Conservation (phyloP, 495 filamentous ascomycete species). For the Trichoderma virens region DNA sequence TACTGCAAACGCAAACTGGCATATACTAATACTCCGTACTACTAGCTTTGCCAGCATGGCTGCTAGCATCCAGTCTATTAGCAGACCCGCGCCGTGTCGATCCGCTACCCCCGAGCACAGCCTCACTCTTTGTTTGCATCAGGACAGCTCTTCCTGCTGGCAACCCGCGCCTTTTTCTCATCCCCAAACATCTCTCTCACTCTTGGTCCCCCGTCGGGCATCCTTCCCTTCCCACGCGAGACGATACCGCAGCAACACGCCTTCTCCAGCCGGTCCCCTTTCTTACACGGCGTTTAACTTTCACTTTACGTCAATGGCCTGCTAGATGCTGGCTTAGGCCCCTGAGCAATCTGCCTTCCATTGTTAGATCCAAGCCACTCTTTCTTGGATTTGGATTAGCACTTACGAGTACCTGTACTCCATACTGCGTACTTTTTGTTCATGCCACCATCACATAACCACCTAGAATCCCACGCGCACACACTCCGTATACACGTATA, state of each 20-base stretch:
- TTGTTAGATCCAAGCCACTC: not conserved
- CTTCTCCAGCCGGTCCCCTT: not conserved
- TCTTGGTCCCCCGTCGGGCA: not conserved
- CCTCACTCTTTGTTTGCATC: not conserved
- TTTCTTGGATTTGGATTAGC: not conserved
- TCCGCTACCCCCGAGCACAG: constrained; percentile 7
- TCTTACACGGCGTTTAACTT: not conserved
- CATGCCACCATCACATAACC: no score
- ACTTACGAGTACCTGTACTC: not conserved
- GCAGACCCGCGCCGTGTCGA: constrained; percentile 1
- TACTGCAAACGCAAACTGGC: no score
- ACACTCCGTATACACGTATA: no score
- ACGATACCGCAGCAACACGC: not conserved
- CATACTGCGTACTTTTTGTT: not conserved
- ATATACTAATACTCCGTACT: no score
- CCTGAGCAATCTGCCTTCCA: not conserved
- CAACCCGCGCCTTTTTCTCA: not conserved
- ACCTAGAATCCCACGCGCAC: no score
- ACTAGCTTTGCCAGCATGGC: no score
- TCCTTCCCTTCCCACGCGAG: not conserved
- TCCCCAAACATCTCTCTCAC: not conserved
- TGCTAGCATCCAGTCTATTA: not conserved
- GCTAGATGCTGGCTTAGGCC: not conserved
- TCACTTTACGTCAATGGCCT: not conserved
- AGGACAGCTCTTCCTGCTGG: not conserved